phyloP scores from a whole-genome alignment of 192 early-diverging fungal species.

The Coemansia sp. region DNA sequence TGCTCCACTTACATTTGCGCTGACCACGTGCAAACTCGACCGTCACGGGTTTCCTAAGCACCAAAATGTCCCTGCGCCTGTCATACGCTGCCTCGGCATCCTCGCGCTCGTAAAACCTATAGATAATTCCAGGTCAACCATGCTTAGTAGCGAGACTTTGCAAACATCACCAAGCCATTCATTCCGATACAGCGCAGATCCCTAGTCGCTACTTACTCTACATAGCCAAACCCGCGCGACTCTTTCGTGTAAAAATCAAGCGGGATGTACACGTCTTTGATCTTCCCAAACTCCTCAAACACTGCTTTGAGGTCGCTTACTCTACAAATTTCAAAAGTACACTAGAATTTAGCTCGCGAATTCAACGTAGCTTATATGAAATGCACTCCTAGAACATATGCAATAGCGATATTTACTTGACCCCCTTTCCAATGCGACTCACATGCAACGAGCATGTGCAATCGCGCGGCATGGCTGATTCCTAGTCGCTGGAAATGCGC shows the following conservation, averaged over 20 bases:
- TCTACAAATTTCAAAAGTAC: constrained; percentile 19
- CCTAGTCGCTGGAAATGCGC: not conserved
- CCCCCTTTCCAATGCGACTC: constrained; percentile 47
- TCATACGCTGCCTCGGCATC: constrained; percentile 58
- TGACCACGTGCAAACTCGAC: constrained; percentile 59
- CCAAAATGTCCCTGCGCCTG: constrained; percentile 34
- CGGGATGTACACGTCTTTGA: constrained; percentile 57
- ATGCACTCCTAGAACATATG: not conserved
- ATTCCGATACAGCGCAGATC: not conserved
- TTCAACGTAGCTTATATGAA: not conserved
- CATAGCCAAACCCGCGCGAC: constrained; percentile 57
- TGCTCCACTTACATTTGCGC: constrained; percentile 49
- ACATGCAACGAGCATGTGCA: constrained; percentile 56
- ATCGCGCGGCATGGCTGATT: constrained; percentile 49
- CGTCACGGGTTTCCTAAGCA: constrained; percentile 37
- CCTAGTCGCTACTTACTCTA: constrained; percentile 42
- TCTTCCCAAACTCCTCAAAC: constrained; percentile 51
- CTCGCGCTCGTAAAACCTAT: constrained; percentile 54
- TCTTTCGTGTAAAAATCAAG: constrained; percentile 55
- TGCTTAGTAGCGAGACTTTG: not conserved
- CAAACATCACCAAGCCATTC: not conserved
- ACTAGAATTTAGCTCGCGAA: constrained; percentile 7
- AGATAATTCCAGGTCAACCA: not conserved
- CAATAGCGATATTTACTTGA: constrained; percentile 38
- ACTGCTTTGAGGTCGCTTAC: constrained; percentile 35